phyloP scores from a whole-genome alignment of 1,139 yeast genomes.

The Suhomyces yuchorum region DNA sequence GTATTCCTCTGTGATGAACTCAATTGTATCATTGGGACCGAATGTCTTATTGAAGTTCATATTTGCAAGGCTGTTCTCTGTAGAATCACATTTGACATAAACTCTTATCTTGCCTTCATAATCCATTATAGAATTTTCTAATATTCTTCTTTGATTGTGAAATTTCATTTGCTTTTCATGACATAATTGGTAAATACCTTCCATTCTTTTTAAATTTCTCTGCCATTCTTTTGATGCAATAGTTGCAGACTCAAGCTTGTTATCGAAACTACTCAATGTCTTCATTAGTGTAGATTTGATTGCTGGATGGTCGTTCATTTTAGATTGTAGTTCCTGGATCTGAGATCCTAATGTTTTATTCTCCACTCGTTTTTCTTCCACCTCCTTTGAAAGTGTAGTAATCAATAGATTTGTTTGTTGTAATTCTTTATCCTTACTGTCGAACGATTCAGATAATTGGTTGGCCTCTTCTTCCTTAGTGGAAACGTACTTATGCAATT shows the following conservation, averaged over 20 bases:
- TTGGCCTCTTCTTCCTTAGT: slow-evolving; percentile 22
- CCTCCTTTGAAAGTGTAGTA: slow-evolving; percentile 9
- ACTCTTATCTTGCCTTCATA: slow-evolving; percentile 41
- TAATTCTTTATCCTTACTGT: slow-evolving; percentile 16
- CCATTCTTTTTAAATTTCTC: slow-evolving; percentile 9
- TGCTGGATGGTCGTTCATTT: slow-evolving; percentile 19
- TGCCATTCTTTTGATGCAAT: slow-evolving; percentile 16
- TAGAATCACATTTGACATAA: slow-evolving; percentile 18
- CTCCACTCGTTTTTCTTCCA: slow-evolving; percentile 3
- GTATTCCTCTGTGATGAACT: slow-evolving; percentile 24
- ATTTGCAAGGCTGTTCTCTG: neutral
- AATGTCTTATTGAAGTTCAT: slow-evolving; percentile 27
- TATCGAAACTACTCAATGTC: slow-evolving; percentile 6
- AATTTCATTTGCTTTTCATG: slow-evolving; percentile 24
- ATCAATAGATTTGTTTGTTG: slow-evolving; percentile 10
- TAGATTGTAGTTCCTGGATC: slow-evolving; percentile 17
- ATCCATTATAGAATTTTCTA: slow-evolving; percentile 58
- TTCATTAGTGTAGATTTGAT: slow-evolving; percentile 12
- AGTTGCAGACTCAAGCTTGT: slow-evolving; percentile 9
- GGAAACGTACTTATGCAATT: slow-evolving; percentile 20
- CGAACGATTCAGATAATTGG: slow-evolving; percentile 18
- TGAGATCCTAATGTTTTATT: slow-evolving; percentile 9
- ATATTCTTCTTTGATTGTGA: slow-evolving; percentile 35
- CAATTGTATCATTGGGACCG: slow-evolving; percentile 7
- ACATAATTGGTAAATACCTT: slow-evolving; percentile 15